Evolutionary conservation across 257 asterid species (phyloP).

Genomic region (Phtheirospermum japonicum): DNA sequence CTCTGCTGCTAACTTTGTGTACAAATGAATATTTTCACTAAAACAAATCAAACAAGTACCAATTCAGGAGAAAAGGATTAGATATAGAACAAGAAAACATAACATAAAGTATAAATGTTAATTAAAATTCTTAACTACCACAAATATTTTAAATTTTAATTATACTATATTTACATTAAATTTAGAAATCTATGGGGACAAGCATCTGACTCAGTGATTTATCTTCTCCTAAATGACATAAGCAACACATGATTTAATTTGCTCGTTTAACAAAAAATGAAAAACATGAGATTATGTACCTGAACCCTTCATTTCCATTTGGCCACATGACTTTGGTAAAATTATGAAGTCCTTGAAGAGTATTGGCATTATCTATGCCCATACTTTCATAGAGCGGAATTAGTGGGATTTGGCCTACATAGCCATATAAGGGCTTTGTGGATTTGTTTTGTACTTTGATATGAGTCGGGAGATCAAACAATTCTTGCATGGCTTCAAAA

Average conservation of each 20-base stretch:
- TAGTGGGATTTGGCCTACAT: constrained; percentile 67
- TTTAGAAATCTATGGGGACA: too few species aligned
- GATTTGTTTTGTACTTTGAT: constrained; percentile 66
- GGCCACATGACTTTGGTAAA: constrained; percentile 72
- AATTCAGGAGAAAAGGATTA: background rate
- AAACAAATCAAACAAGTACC: background rate
- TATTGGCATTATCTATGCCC: constrained; percentile 70
- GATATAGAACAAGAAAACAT: background rate
- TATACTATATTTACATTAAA: too few species aligned
- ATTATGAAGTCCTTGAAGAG: constrained; percentile 41
- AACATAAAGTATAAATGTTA: background rate
- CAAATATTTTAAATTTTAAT: too few species aligned
- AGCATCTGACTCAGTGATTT: too few species aligned
- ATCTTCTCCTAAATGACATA: background rate
- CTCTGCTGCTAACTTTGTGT: constrained; percentile 57
- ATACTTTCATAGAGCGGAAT: constrained; percentile 74
- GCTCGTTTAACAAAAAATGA: background rate
- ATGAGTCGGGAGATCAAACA: constrained; percentile 62
- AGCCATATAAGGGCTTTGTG: constrained; percentile 62
- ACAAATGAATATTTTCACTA: constrained; percentile 41
- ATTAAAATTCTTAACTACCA: too few species aligned
- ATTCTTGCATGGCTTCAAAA: constrained; percentile 37
- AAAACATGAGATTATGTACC: constrained; percentile 31
- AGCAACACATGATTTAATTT: background rate
- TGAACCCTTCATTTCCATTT: constrained; percentile 44